Base-by-base conservation (phyloP, 1,139 yeast genomes). In the Yamadazyma conglobata region DNA sequence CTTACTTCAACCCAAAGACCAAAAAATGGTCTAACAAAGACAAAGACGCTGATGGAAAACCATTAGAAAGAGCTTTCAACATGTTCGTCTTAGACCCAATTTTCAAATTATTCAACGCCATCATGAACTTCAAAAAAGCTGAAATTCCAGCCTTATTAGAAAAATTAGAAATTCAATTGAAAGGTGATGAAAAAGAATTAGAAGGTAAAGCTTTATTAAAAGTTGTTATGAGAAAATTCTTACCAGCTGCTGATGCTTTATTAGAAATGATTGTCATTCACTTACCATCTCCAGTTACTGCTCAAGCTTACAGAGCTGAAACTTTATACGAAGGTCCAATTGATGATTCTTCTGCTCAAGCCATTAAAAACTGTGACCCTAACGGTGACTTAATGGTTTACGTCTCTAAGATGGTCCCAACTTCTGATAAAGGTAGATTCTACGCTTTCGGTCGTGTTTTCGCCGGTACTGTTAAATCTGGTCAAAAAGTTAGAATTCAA, bases 391-490 rank as follows among this genome's bases (percentile, higher is more conserved):
- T 91, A 66, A 91, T 91, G 98, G 80, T 91, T 69, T 91, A 91
- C 88, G 91, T 91, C 64, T 91, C 98, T 74, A 91, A 91, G 95
- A 91, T 91, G 98, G 97, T 91, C 57, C 98, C 98, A 72, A 91
- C 98, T 64, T 89, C 97, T 57, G 98, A 91, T 73, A 91, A 89
- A 81, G 98, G 98, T 82, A 89, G 98, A 79, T 91, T 91, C 95
- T 91, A 88, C 83, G 98, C 98, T 64, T 91, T 91, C 77, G 98
- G 98, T 73, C 93, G 98, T 81, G 97, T 91, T 69, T 91, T 91
- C 78, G 85, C 97, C 57, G 98, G 98, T 88, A 91, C 97, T 61
- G 96, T 91, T 60, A 85, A 73, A 70, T 86, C 96, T 59, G 98
- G 98, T 74, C 89, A 83, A 80, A 91, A 91, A 86, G 95, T 91